Evolutionary conservation across 1,284 basidiomycete species (phyloP).

Genomic region (Anthracocystis walkeri): DNA sequence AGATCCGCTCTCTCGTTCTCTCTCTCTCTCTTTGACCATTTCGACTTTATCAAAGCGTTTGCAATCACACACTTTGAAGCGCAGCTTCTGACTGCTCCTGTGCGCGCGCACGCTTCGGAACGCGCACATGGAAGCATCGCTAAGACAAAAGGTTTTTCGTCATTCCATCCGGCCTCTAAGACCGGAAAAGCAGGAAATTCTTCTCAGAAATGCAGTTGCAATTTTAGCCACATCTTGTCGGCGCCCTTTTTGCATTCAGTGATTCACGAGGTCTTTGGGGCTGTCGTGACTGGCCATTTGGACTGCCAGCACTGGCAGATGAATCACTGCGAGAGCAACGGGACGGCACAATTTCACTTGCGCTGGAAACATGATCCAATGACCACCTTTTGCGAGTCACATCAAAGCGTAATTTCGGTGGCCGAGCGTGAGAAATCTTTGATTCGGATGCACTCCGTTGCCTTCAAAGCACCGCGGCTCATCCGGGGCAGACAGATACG

Average conservation of each 20-base stretch:
- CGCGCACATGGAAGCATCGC: slow-evolving; percentile 3
- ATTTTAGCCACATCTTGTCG: not conserved
- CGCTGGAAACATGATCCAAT: too few species aligned
- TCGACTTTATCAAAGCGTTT: slow-evolving; percentile 8
- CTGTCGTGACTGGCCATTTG: not conserved
- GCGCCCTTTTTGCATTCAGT: not conserved
- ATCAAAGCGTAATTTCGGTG: not conserved
- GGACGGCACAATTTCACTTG: not conserved
- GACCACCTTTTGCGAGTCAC: not conserved
- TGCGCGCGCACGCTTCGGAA: slow-evolving; percentile 22
- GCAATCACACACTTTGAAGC: slow-evolving; percentile 14
- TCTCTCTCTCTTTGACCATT: not conserved
- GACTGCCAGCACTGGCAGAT: not conserved
- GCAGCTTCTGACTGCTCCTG: slow-evolving; percentile 2
- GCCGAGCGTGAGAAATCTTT: not conserved
- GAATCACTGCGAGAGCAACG: not conserved
- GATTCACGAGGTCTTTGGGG: not conserved
- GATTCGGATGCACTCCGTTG: slow-evolving; percentile 2
- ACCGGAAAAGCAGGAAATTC: slow-evolving; percentile 2
- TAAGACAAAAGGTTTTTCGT: not conserved
- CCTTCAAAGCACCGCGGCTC: not conserved
- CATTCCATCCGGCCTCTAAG: slow-evolving; percentile 1
- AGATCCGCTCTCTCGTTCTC: not conserved
- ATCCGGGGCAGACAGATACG: not conserved
- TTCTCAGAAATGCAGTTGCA: not conserved